Conservation (phyloP, 768 basidiomycete genomes). For the Podaxis pistillaris region DNA sequence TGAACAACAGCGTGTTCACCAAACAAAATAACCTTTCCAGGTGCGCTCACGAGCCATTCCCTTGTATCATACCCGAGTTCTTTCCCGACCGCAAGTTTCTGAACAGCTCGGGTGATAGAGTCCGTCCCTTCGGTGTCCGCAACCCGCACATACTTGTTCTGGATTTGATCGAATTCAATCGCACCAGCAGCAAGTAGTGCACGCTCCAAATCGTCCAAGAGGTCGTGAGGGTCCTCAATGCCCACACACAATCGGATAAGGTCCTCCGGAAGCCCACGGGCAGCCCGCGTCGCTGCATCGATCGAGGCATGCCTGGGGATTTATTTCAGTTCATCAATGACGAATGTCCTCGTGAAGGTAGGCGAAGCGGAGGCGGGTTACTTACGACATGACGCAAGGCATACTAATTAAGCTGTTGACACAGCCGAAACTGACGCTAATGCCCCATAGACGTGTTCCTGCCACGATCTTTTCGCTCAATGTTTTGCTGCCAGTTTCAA, state of each 20-base stretch:
- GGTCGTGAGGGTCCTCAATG: conserved; percentile 91
- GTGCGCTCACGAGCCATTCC: conserved; percentile 91
- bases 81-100: conserved; percentile 45
- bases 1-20: conserved; percentile 99
- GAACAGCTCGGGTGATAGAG: conserved; percentile 58
- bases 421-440: conserved; percentile 96
- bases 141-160: conserved; percentile 48
- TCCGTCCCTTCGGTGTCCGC: conserved; percentile 27
- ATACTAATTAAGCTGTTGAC: conserved; percentile 98
- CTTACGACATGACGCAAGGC: conserved; percentile 99
- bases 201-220: conserved; percentile 92
- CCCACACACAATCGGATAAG: conserved; percentile 97
- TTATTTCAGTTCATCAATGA: conserved; percentile 2
- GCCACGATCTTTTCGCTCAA: conserved; percentile 92
- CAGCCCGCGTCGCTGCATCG: conserved; percentile 92
- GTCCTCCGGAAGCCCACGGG: conserved; percentile 96
- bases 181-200: conserved; percentile 92
- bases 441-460: conserved; percentile 92
- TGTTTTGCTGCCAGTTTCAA: conserved; percentile 88
- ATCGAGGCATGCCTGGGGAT: conserved; percentile 88
- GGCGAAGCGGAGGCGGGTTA: conserved; percentile 24
- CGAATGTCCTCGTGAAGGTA: conserved; percentile 14
- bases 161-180: conserved; percentile 56
- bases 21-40: conserved; percentile 97
- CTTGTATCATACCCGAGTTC: conserved; percentile 33